These are phyloP conservation scores for Saccharomyces hybrid DNA, from an alignment of 1,139 yeast species.

Conservation along the genomic window DNA sequence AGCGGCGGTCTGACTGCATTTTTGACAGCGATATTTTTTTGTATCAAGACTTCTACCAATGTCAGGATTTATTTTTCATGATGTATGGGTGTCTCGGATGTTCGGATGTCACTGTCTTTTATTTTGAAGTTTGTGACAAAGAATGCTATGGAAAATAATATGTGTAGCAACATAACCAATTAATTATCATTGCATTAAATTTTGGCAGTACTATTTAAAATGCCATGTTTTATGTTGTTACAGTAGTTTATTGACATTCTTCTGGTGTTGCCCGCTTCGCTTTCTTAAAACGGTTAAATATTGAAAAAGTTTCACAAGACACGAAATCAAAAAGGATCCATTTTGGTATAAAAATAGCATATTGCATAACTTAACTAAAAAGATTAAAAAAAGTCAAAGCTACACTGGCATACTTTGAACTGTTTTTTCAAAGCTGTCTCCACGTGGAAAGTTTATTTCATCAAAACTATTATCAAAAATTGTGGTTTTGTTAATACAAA, in stretches of 20 bases:
- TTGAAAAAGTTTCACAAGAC: conserved; percentile 1
- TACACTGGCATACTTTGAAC: neutral
- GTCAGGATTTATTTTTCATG: neutral
- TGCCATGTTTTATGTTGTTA: neutral
- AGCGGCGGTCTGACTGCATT: neutral
- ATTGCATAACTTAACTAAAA: neutral
- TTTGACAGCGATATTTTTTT: neutral
- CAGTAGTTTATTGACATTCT: neutral
- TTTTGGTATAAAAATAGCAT: neutral
- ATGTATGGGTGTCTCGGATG: neutral
- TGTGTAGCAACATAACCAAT: neutral
- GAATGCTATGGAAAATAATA: neutral
- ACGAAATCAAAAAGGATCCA: neutral
- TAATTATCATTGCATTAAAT: neutral
- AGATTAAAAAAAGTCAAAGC: neutral
- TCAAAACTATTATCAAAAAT: neutral
- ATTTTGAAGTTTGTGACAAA: neutral
- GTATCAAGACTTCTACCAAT: neutral
- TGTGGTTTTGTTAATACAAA: neutral
- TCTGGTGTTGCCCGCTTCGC: neutral
- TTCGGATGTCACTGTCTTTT: neutral
- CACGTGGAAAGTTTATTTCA: neutral
- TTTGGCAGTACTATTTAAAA: neutral
- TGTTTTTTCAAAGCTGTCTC: neutral
- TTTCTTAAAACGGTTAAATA: neutral